Evolutionary conservation across 805 yeast genomes (phyloP).

Genomic region (Kodamaea jinghongensis): DNA sequence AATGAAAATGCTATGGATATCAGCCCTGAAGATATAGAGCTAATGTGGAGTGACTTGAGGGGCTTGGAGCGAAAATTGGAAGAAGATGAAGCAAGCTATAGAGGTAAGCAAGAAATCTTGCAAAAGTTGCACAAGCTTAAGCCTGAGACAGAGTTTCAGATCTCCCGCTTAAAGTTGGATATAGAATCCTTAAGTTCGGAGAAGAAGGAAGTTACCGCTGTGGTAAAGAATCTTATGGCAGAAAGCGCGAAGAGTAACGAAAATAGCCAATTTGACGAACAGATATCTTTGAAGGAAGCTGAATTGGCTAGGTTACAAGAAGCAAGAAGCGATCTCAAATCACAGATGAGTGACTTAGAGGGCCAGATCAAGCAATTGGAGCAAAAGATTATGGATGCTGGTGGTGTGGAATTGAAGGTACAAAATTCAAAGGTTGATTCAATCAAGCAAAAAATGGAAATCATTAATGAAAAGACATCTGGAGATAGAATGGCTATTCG

Average conservation of each 20-base stretch:
- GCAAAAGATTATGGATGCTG: conserved; percentile 81
- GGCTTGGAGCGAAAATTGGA: conserved; percentile 55
- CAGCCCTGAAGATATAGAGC: conserved; percentile 55
- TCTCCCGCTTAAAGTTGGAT: conserved; percentile 61
- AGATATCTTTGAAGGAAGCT: conserved; percentile 32
- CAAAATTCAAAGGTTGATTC: conserved; percentile 84
- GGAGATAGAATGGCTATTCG: conserved; percentile 54
- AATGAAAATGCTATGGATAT: conserved; percentile 29
- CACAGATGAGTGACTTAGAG: conserved; percentile 55
- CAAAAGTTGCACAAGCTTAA: conserved; percentile 57
- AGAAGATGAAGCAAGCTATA: conserved; percentile 46
- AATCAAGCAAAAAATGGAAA: conserved; percentile 60
- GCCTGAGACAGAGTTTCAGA: conserved; percentile 64
- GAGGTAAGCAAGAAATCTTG: conserved; percentile 60
- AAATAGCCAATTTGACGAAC: conserved; percentile 33
- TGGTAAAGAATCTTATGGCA: conserved; percentile 41
- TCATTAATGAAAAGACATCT: conserved; percentile 53
- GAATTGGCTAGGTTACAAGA: conserved; percentile 18
- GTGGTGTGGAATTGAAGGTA: conserved; percentile 79
- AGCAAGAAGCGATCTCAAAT: conserved; percentile 37
- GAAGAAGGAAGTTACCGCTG: conserved; percentile 42
- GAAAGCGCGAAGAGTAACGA: conserved; percentile 32
- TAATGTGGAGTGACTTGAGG: conserved; percentile 50
- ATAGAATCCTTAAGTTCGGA: conserved; percentile 59
- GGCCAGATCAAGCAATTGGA: conserved; percentile 58